phyloP scores from a whole-genome alignment of 1,284 basidiomycete genomes.

The Moniliophthora roreri region DNA sequence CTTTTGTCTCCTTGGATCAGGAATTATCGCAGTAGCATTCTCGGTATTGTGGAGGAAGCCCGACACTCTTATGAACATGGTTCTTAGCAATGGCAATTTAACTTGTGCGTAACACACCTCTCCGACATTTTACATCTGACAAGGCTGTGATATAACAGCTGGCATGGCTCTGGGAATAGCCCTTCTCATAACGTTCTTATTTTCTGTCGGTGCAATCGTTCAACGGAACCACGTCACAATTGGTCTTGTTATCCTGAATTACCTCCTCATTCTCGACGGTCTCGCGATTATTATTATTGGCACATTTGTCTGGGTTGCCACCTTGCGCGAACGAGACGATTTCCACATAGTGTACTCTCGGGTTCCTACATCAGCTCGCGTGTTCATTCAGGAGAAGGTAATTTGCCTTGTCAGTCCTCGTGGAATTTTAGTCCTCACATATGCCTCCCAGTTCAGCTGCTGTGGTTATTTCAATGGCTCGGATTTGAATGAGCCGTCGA shows the following conservation, averaged over 20 bases:
- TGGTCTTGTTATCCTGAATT: slow-evolving; percentile 74
- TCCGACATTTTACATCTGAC: neutral
- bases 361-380: slow-evolving; percentile 45
- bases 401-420: slow-evolving; percentile 18
- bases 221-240: slow-evolving; percentile 67
- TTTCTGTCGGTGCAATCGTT: slow-evolving; percentile 70
- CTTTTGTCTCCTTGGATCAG: slow-evolving; percentile 67
- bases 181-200: slow-evolving; percentile 64
- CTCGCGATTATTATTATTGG: slow-evolving; percentile 62
- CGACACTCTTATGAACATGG: slow-evolving; percentile 69
- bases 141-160: slow-evolving; percentile 39
- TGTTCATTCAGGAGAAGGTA: slow-evolving; percentile 73
- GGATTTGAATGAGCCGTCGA: slow-evolving; percentile 55
- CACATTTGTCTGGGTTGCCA: slow-evolving; percentile 76
- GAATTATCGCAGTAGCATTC: slow-evolving; percentile 59
- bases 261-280: slow-evolving; percentile 61
- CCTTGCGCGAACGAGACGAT: slow-evolving; percentile 66
- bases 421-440: neutral
- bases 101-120: slow-evolving; percentile 46
- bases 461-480: slow-evolving; percentile 80
- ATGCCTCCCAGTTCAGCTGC: slow-evolving; percentile 59
- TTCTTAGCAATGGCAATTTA: slow-evolving; percentile 56
- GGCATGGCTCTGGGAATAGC: slow-evolving; percentile 69
- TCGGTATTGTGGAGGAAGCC: slow-evolving; percentile 70
- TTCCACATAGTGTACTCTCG: slow-evolving; percentile 59